These are phyloP conservation scores for Rhynchosporium graminicola DNA, from an alignment of 2,329 filamentous ascomycete genomes.

Conservation along the genomic window DNA sequence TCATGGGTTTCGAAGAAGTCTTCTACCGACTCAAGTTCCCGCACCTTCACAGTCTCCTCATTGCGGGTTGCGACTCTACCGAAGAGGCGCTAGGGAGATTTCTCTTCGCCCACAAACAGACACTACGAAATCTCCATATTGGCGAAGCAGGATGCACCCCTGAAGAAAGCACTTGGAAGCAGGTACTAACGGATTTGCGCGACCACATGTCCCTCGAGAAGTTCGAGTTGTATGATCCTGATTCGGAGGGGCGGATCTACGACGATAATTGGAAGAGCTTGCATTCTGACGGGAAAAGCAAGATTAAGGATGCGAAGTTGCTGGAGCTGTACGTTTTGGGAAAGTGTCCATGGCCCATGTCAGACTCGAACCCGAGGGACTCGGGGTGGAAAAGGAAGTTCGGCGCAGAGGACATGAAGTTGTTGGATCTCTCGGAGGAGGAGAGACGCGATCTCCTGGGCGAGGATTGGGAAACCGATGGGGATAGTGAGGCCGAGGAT, in stretches of 20 bases:
- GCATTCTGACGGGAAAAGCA: neutral
- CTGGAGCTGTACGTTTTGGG: constrained; percentile 9
- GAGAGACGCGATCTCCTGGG: constrained; percentile 10
- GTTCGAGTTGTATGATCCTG: constrained; percentile 13
- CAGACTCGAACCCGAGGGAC: constrained; percentile 1
- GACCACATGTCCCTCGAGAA: constrained; percentile 12
- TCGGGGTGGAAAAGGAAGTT: constrained; percentile 13
- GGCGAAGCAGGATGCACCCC: constrained; percentile 8
- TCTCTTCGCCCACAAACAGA: constrained; percentile 12
- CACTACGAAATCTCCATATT: constrained; percentile 7
- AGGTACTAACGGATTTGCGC: constrained; percentile 4
- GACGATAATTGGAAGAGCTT: constrained; percentile 9
- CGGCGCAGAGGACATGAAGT: constrained; percentile 8
- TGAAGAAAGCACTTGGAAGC: neutral
- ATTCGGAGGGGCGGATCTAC: constrained; percentile 7
- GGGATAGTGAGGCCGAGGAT: constrained; percentile 3
- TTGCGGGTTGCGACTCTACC: neutral
- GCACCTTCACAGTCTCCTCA: constrained; percentile 7
- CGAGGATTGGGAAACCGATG: constrained; percentile 18
- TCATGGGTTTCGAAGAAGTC: neutral
- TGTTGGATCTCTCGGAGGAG: constrained; percentile 11
- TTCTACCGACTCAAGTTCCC: constrained; percentile 14
- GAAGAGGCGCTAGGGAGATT: constrained; percentile 8
- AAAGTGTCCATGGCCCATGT: constrained; percentile 18
- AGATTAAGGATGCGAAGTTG: constrained; percentile 7